Conservation (phyloP, 176 grass and related monocot genomes). For the Ananas comosus region DNA sequence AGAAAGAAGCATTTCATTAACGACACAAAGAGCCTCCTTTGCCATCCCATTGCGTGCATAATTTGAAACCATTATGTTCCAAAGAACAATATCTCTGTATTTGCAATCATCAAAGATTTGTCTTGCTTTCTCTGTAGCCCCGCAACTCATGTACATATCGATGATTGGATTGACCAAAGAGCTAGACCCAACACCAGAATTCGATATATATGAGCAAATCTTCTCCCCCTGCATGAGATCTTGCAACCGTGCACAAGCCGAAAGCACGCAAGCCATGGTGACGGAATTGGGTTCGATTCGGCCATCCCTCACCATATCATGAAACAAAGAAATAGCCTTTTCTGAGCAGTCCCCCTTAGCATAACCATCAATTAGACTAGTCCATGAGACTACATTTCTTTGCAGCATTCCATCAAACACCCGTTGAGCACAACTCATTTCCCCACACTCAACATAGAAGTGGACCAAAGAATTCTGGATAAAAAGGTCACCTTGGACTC, state of each 20-base stretch:
- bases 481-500: background rate
- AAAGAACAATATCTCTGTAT: slow-evolving; percentile 9
- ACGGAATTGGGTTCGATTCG: background rate
- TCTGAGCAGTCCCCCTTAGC: slow-evolving; percentile 1
- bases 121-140: slow-evolving; percentile 2
- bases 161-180: slow-evolving; percentile 2
- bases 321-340: slow-evolving; percentile 14
- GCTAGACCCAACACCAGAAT: slow-evolving; percentile 1
- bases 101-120: slow-evolving; percentile 1
- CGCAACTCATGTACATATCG: slow-evolving; percentile 10
- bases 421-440: background rate
- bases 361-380: slow-evolving; percentile 13
- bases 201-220: slow-evolving; percentile 1
- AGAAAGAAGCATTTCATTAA: background rate
- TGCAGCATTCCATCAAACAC: slow-evolving; percentile 6
- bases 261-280: slow-evolving; percentile 7
- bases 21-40: slow-evolving; percentile 8
- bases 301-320: background rate
- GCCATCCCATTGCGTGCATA: slow-evolving; percentile 5
- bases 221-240: background rate
- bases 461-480: slow-evolving; percentile 8
- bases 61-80: slow-evolving; percentile 15
- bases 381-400: slow-evolving; percentile 15
- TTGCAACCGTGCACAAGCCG: slow-evolving; percentile 2
- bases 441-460: background rate